Conservation (phyloP, 2,329 filamentous ascomycete genomes). For the Calonectria henricotiae region DNA sequence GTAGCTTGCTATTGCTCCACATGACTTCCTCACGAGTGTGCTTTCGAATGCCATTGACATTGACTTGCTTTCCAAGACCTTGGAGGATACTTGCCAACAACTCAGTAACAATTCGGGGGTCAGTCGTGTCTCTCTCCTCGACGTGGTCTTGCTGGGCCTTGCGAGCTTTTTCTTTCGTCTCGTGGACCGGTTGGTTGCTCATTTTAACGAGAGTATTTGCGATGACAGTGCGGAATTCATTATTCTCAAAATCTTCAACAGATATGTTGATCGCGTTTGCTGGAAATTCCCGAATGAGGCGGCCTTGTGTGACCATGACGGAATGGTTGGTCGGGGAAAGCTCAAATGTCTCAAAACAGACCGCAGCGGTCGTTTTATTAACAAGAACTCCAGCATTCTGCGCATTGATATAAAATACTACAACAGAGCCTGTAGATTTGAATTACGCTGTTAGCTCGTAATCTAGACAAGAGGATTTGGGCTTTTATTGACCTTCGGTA, state of each 20-base stretch:
- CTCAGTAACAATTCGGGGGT: conserved; percentile 70
- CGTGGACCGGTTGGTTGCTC: conserved; percentile 50
- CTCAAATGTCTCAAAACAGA: conserved; percentile 43
- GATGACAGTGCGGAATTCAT: conserved; percentile 46
- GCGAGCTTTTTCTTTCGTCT: conserved; percentile 42
- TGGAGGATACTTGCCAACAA: conserved; percentile 61
- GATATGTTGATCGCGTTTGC: conserved; percentile 31
- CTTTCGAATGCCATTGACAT: conserved; percentile 61
- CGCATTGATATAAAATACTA: conserved; percentile 33
- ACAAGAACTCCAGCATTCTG: conserved; percentile 44
- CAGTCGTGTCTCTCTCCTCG: conserved; percentile 66
- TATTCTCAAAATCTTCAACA: conserved; percentile 2
- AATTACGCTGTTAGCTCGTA: background rate
- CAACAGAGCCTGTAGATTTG: background rate
- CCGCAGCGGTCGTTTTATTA: background rate
- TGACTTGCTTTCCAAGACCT: conserved; percentile 54
- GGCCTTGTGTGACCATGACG: conserved; percentile 32
- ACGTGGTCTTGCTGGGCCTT: conserved; percentile 59
- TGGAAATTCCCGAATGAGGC: conserved; percentile 39
- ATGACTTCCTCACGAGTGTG: conserved; percentile 70
- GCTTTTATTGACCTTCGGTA: conserved; percentile 3
- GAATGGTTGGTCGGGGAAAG: conserved; percentile 37
- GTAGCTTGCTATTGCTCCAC: conserved; percentile 53
- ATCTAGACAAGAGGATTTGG: background rate
- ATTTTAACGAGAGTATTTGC: conserved; percentile 53